These are phyloP conservation scores for Trichoderma koningiopsis DNA, from an alignment of 2,329 filamentous ascomycete species.

Conservation along the genomic window DNA sequence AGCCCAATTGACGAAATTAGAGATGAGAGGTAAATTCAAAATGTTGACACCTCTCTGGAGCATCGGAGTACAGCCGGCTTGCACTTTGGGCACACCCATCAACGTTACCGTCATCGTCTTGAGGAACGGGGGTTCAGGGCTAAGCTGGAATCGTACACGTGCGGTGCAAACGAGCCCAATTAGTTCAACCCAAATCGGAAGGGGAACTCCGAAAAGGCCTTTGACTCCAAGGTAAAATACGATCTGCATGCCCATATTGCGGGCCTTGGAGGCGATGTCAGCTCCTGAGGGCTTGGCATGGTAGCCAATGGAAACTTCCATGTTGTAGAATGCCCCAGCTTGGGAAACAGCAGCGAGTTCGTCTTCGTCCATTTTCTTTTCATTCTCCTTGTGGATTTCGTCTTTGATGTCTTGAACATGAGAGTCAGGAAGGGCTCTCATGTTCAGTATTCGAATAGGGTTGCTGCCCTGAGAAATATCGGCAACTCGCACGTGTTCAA, in stretches of 20 bases:
- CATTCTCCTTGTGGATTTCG: slow-evolving; percentile 75
- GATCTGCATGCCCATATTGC: slow-evolving; percentile 96
- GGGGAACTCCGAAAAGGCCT: slow-evolving; percentile 83
- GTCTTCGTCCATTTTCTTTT: slow-evolving; percentile 79
- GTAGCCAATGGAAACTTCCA: slow-evolving; percentile 89
- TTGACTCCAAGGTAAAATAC: slow-evolving; percentile 92
- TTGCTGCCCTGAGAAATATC: slow-evolving; percentile 95
- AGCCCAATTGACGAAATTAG: slow-evolving; percentile 95
- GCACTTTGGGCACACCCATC: slow-evolving; percentile 89
- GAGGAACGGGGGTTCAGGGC: slow-evolving; percentile 87
- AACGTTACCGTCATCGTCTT: slow-evolving; percentile 91
- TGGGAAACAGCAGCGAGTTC: slow-evolving; percentile 88
- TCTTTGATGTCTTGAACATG: slow-evolving; percentile 82
- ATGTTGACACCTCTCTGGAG: slow-evolving; percentile 88
- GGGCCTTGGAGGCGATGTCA: slow-evolving; percentile 76
- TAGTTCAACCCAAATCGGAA: slow-evolving; percentile 89
- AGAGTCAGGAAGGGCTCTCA: slow-evolving; percentile 77
- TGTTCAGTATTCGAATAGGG: slow-evolving; percentile 81
- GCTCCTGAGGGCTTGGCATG: slow-evolving; percentile 76
- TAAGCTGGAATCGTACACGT: slow-evolving; percentile 78
- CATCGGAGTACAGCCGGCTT: slow-evolving; percentile 90
- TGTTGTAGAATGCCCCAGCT: slow-evolving; percentile 88
- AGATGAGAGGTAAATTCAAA: slow-evolving; percentile 87
- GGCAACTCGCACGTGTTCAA: slow-evolving; percentile 92
- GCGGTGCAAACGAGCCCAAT: slow-evolving; percentile 87